Evolutionary conservation across 441 rosid species (phyloP).

Genomic region (Isatis lusitanica): DNA sequence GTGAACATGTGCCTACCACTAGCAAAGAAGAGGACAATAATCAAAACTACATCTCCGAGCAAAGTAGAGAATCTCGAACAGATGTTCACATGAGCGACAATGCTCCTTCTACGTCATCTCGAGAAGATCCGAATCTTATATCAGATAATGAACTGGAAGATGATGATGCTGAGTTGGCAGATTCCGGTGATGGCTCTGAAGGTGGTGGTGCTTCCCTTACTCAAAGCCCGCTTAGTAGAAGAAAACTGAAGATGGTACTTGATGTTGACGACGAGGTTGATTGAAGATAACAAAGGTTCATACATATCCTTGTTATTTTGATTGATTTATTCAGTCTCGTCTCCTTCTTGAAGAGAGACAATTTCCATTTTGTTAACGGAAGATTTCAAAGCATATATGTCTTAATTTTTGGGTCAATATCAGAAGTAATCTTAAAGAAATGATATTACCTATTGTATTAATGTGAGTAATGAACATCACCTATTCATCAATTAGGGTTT

Average conservation of each 20-base stretch:
- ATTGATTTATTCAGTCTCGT: neutral
- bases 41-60: conserved; percentile 19
- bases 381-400: no score
- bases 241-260: conserved; percentile 66
- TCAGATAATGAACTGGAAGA: conserved; percentile 41
- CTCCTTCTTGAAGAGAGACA: no score
- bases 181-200: conserved; percentile 56
- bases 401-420: no score
- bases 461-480: no score
- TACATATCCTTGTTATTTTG: neutral
- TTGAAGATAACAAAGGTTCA: neutral
- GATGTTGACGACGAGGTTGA: conserved; percentile 64
- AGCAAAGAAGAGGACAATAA: conserved; percentile 28
- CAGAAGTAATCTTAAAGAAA: no score
- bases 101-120: conserved; percentile 33
- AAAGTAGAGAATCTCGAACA: conserved; percentile 39
- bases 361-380: no score
- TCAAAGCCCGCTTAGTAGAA: conserved; percentile 49
- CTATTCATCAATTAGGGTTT: no score
- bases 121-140: conserved; percentile 28
- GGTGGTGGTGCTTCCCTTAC: conserved; percentile 37
- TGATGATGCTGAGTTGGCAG: conserved; percentile 47
- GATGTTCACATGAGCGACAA: conserved; percentile 30
- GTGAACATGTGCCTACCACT: conserved; percentile 6
- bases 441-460: no score